Base-by-base conservation (phyloP, 139 green algal genomes). In the Picochlorum costavermella region DNA sequence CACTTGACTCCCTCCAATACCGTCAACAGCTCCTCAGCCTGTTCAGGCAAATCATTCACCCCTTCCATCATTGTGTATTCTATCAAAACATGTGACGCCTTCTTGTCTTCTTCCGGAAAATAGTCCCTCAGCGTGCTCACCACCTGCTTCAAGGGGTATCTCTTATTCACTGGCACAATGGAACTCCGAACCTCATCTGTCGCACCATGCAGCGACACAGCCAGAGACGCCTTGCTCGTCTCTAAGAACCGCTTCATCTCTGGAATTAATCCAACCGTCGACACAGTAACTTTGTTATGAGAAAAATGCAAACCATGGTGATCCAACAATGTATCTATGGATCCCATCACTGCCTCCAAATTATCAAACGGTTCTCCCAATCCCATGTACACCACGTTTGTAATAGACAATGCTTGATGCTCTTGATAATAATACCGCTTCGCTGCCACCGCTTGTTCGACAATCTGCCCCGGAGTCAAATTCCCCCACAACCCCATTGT, bases 131-230 rank as follows among this genome's bases (percentile, higher is more conserved):
- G 70, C 23, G 70, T 51, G 1, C 50, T 72, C 1, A 89, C 62
- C 33, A 95, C 74, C 13, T 60, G 57, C 8, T 65, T 63, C 17
- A 96, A 67, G 2, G 63, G 25, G 57, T 85, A 82, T 64, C 83
- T 76, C 1, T 82, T 77, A 81, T 98, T 98, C 55, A 96, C 81
- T 1, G 91, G 91, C 56, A 91, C 86, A 26, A 97, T 90, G 74
- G 78, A 88, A 76, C 85, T 79, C 0, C 91, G 73, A 40, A 92
- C 74, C 65, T 86, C 78, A 73, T 96, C 87, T 20, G 86, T 96
- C 25, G 90, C 92, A 17, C 88, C 90, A 64, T 97, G 90, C 48
- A 97, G 83, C 1, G 78, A 90, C 12, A 96, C 75, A 1, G 91
- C 91, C 51, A 97, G 71, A 67, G 85, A 79, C 5, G 74, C 86